Evolutionary conservation across 345 rosid species (phyloP).

Genomic region (Noccaea bulbosa): DNA sequence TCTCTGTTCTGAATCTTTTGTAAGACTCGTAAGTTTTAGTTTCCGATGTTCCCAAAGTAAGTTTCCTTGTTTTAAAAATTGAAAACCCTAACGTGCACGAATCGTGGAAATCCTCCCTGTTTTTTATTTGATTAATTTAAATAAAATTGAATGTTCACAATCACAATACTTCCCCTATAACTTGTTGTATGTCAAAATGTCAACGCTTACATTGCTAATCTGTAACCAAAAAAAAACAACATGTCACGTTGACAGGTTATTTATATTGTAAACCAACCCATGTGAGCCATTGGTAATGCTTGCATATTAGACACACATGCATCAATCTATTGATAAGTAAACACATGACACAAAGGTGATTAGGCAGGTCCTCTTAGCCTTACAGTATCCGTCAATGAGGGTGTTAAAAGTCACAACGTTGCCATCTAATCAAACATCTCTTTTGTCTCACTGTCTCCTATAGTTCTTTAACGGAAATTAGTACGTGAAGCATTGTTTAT

Average conservation of each 20-base stretch:
- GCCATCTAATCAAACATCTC: too few relatives aligned
- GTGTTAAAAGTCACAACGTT: too few relatives aligned
- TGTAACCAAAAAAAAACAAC: too few relatives aligned
- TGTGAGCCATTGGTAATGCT: not conserved
- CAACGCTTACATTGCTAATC: not conserved
- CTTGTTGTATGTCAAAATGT: not conserved
- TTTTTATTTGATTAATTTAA: not conserved
- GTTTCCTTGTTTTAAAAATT: conserved; percentile 11
- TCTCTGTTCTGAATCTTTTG: not conserved
- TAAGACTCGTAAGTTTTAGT: conserved; percentile 24
- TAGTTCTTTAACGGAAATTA: not conserved
- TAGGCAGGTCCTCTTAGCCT: too few relatives aligned
- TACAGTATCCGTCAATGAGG: too few relatives aligned
- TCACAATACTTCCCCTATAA: not conserved
- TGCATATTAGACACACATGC: too few relatives aligned
- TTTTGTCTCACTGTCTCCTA: too few relatives aligned
- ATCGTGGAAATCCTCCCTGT: not conserved
- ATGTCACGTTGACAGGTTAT: conserved; percentile 8
- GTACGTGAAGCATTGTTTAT: conserved; percentile 2
- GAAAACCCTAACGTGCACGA: conserved; percentile 16
- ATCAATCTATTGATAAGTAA: not conserved
- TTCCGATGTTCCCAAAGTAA: not conserved
- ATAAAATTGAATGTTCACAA: not conserved
- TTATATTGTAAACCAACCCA: not conserved
- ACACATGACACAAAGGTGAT: not conserved